These are phyloP conservation scores for Arxiozyma slooffiae DNA, from an alignment of 1,139 yeast species.

Conservation along the genomic window DNA sequence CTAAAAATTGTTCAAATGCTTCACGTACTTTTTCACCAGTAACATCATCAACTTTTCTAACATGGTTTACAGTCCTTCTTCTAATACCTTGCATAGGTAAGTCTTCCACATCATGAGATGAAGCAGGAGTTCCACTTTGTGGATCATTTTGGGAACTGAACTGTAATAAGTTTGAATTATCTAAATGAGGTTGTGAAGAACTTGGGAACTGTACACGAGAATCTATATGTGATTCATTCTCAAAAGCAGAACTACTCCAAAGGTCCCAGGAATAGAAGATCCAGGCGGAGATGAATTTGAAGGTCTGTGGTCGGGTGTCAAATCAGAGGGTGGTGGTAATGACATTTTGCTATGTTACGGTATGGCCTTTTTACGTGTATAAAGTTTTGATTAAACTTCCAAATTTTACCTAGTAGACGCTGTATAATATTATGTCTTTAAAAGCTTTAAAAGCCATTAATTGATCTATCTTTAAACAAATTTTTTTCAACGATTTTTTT, in stretches of 20 bases:
- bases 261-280: slow-evolving; percentile 28
- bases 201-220: slow-evolving; percentile 27
- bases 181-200: slow-evolving; percentile 28
- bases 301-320: slow-evolving; percentile 14
- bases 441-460: not conserved
- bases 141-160: slow-evolving; percentile 19
- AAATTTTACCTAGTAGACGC: not conserved
- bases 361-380: not conserved
- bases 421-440: too few relatives aligned
- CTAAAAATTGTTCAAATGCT: slow-evolving; percentile 77
- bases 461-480: not conserved
- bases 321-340: slow-evolving; percentile 15
- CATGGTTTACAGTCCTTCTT: slow-evolving; percentile 43
- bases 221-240: slow-evolving; percentile 20
- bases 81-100: slow-evolving; percentile 25
- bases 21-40: slow-evolving; percentile 93
- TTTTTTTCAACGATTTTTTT: not conserved
- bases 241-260: slow-evolving; percentile 25
- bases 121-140: slow-evolving; percentile 8
- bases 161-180: slow-evolving; percentile 12
- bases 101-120: slow-evolving; percentile 3
- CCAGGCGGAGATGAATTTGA: slow-evolving; percentile 29
- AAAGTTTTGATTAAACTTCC: too few relatives aligned
- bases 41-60: slow-evolving; percentile 80
- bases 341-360: slow-evolving; percentile 12